A percentile compares a stretch with the other conserved stretches of the same genome.
phyloP scores from a whole-genome alignment of 257 asterid species.

The Phtheirospermum japonicum region DNA sequence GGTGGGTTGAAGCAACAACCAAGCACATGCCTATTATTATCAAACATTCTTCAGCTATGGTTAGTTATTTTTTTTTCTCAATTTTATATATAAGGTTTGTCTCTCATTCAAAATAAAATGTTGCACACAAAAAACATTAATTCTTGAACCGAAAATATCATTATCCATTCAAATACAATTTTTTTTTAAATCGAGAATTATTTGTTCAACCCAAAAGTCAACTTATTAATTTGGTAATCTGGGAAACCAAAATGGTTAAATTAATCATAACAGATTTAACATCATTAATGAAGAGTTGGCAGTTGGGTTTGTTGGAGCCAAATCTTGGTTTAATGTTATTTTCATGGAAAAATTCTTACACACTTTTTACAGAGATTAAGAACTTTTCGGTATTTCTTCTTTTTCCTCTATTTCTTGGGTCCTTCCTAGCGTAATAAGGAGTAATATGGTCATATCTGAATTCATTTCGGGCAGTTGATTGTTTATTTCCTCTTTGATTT shows the following conservation, averaged over 20 bases:
- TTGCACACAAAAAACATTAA: background rate
- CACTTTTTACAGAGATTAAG: background rate
- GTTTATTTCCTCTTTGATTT: constrained; percentile 13
- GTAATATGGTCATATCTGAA: background rate
- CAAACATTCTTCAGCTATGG: constrained; percentile 81
- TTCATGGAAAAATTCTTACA: constrained; percentile 1
- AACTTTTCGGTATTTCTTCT: background rate
- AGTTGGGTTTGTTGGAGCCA: constrained; percentile 6
- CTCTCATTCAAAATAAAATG: constrained; percentile 1
- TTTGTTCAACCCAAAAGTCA: constrained; percentile 3
- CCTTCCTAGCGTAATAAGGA: background rate
- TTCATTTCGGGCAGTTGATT: constrained; percentile 1
- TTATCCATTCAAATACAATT: background rate
- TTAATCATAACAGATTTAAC: background rate
- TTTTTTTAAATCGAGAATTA: constrained; percentile 4
- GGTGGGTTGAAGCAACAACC: constrained; percentile 75
- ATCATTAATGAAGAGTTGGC: constrained; percentile 10
- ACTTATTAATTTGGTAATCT: constrained; percentile 3
- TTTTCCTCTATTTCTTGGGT: background rate
- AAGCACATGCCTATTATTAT: constrained; percentile 70
- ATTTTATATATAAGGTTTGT: constrained; percentile 5
- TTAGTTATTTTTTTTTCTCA: constrained; percentile 36
- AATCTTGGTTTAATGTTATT: constrained; percentile 2
- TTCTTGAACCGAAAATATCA: constrained; percentile 5
- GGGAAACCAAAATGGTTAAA: constrained; percentile 14